Percentiles rank a stretch among this genome's conserved stretches.
Evolutionary conservation across 2,329 filamentous ascomycete species (phyloP).

Genomic region (Exophiala spinifera): DNA sequence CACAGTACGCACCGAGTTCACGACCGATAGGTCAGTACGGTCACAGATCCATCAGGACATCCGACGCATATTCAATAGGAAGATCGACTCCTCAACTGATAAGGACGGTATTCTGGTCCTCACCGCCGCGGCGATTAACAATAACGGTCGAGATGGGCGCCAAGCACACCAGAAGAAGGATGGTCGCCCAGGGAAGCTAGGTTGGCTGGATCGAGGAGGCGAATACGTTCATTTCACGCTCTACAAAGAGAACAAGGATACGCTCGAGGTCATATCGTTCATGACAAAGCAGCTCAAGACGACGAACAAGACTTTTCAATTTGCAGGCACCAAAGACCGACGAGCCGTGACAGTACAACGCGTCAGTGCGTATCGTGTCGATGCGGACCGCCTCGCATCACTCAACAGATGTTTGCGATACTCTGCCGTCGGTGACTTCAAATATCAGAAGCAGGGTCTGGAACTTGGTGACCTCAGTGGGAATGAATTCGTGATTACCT

Average conservation of each 20-base stretch:
- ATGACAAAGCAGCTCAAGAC: constrained; percentile 71
- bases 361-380: constrained; percentile 63
- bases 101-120: constrained; percentile 62
- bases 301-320: constrained; percentile 66
- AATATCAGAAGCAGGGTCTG: constrained; percentile 68
- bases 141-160: constrained; percentile 34
- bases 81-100: constrained; percentile 73
- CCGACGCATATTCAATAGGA: constrained; percentile 74
- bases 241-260: constrained; percentile 96
- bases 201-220: constrained; percentile 67
- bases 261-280: constrained; percentile 82
- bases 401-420: constrained; percentile 62
- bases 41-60: constrained; percentile 64
- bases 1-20: constrained; percentile 51
- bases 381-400: constrained; percentile 61
- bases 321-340: constrained; percentile 89
- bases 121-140: constrained; percentile 41
- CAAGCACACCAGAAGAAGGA: constrained; percentile 29
- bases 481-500: constrained; percentile 89
- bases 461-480: constrained; percentile 80
- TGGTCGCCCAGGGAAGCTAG: constrained; percentile 44
- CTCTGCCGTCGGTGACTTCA: constrained; percentile 72
- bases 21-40: constrained; percentile 57
- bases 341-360: constrained; percentile 82
- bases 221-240: constrained; percentile 87